Base-by-base conservation (phyloP, 1,139 yeast species). In the Candida tropicalis region DNA sequence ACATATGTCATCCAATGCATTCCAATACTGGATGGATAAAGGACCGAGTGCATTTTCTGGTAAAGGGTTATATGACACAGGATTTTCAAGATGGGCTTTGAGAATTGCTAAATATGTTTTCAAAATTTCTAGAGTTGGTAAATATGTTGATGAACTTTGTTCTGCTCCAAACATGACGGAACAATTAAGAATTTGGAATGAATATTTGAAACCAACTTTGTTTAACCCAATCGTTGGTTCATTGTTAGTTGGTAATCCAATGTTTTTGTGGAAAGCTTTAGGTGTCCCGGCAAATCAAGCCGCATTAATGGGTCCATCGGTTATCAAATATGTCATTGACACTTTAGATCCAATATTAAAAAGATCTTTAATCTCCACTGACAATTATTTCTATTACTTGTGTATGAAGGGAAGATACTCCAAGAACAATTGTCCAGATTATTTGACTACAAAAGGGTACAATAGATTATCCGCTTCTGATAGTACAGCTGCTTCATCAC, bases 271-370 rank as follows among this genome's bases (percentile, higher is more conserved):
- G 96, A 85, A 84, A 60, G 95, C 95, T 0, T 73, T 87, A 36
- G 95, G 96, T 12, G 95, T 87, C 40, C 96, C 95, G 3, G 79
- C 84, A 5, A 87, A 87, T 60, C 96, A 87, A 65, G 90, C 95
- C 6, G 71, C 79, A 32, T 78, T 87, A 84, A 86, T 87, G 81
- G 88, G 87, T 23, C 65, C 76, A 25, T 84, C 91, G 0, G 83
- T 86, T 36, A 65, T 84, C 52, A 77, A 82, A 47, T 87, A 87
- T 58, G 84, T 87, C 37, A 71, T 81, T 41, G 90, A 87, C 58
- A 87, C 96, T 10, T 73, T 87, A 52, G 93, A 87, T 56, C 96
- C 96, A 33, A 67, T 87, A 28, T 72, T 87, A 47, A 69, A 70
- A 16, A 71, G 85, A 53, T 81, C 86, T 2, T 65, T 84, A 56